phyloP scores from a whole-genome alignment of 495 filamentous ascomycete genomes.

The Diplogelasinospora grovesii region DNA sequence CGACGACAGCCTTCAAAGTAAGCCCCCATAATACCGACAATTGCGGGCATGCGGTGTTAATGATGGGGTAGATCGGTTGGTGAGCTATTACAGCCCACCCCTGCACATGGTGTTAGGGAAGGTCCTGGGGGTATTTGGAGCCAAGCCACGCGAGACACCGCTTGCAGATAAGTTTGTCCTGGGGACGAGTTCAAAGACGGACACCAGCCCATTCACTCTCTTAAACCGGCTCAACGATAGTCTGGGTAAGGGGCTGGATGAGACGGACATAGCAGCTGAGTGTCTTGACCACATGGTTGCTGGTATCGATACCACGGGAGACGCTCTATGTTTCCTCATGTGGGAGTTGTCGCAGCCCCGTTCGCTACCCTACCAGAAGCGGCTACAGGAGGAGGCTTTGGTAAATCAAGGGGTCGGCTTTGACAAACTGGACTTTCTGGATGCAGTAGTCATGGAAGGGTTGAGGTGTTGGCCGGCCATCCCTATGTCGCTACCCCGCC shows the following conservation, averaged over 20 bases:
- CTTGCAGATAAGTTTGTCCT: constrained; percentile 39
- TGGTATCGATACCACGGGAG: constrained; percentile 62
- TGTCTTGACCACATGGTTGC: constrained; percentile 51
- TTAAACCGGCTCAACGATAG: constrained; percentile 39
- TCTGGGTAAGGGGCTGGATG: constrained; percentile 22
- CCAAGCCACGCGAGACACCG: constrained; percentile 39
- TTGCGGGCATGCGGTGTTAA: not conserved
- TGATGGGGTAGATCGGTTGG: constrained; percentile 31
- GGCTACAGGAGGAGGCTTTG: constrained; percentile 43
- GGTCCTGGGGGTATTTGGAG: constrained; percentile 34
- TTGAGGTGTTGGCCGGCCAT: constrained; percentile 56
- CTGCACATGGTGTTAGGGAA: constrained; percentile 32
- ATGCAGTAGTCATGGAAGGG: constrained; percentile 55
- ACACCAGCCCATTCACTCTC: constrained; percentile 37
- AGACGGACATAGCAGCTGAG: constrained; percentile 40
- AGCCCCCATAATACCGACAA: constrained; percentile 9
- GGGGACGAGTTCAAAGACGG: constrained; percentile 25
- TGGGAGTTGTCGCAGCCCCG: constrained; percentile 55
- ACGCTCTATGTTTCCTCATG: constrained; percentile 59
- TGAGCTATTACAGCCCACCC: constrained; percentile 33
- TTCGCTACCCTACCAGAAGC: constrained; percentile 37
- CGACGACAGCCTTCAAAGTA: constrained; percentile 57
- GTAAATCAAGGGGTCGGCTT: constrained; percentile 26
- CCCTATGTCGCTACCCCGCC: constrained; percentile 59
- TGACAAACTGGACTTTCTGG: constrained; percentile 51